phyloP scores from a whole-genome alignment of 306 rosid genomes.

The Medicago lupulina region DNA sequence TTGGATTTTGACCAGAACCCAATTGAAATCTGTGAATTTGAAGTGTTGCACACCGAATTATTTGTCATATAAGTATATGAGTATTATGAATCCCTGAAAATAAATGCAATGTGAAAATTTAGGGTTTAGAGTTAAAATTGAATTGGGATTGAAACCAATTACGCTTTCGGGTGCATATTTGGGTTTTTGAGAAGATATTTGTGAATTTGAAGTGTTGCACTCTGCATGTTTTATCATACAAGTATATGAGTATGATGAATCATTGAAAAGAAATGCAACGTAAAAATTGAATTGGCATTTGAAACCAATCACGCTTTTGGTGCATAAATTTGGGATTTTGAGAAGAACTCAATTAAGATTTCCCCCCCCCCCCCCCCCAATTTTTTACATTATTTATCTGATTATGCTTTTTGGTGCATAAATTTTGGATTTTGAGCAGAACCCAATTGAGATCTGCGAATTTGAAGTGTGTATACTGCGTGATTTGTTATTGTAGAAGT shows the following conservation, averaged over 20 bases:
- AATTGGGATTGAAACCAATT: neutral
- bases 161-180: slow-evolving; percentile 4
- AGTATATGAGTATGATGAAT: no score
- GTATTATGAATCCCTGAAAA: neutral
- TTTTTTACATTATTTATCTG: no score
- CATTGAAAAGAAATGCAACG: neutral
- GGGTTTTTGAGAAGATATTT: slow-evolving; percentile 1
- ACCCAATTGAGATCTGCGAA: slow-evolving; percentile 25
- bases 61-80: neutral
- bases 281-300: slow-evolving; percentile 1
- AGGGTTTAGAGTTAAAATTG: slow-evolving; percentile 25
- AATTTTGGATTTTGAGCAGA: neutral
- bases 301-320: neutral
- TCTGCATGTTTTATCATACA: no score
- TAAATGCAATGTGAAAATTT: neutral
- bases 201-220: no score
- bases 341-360: neutral
- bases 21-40: slow-evolving; percentile 26
- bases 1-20: slow-evolving; percentile 21
- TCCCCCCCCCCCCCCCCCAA: no score
- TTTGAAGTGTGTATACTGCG: neutral
- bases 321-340: slow-evolving; percentile 23
- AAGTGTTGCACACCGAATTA: neutral
- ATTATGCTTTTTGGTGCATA: no score
- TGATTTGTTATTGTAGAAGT: neutral